Evolutionary conservation across 1,284 basidiomycete species (phyloP), one percentile per base, ranked within the genome.

Genomic region (Meira miltonrushii): DNA sequence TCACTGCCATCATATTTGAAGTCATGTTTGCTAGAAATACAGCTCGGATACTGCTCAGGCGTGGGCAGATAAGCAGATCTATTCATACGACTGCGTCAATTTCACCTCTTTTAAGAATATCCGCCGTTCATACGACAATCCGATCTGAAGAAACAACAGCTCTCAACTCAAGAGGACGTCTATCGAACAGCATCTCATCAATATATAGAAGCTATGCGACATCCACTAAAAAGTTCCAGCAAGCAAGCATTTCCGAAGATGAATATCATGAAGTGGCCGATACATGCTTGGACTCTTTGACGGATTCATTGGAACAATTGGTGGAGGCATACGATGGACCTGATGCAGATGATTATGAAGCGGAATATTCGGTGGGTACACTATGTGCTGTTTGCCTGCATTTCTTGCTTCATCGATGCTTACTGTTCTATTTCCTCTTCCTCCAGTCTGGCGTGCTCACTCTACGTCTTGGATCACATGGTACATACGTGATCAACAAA

Each of bases 401-500:
- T 51, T 33, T 43, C 21, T 8, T 8, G 4, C 8, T 37, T 23
- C 8, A 15, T 17, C 38, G 50, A 54, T 38, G 57, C 44, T n/a
- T 38, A 12, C 40, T 33, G 8, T 5, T 17, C 39, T 54, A 3
- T 41, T 15, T 49, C 39, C 19, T 44, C 17, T 2, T 28, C 46
- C 5, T 33, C 43, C 75, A 90, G 88, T 85, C 86, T 67, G 94
- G 94, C 23, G 94, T 98, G 37, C 81, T 98, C 60, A 98, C 91
- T 1, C 84, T 97, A 54, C 83, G 83, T 50, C 82, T 96, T 17
- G 92, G 89, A 39, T 82, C 84, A 8, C 82, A 88, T 63, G 93
- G 93, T 17, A 97, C 90, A n/a, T 98, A 96, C 81, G 94, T 97
- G 43, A 89, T 98, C 81, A 98, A 98, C 82, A 98, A 98, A 82